These are phyloP conservation scores for Spraguea lophii DNA, from an alignment of 371 early-diverging fungal genomes.

Conservation along the genomic window DNA sequence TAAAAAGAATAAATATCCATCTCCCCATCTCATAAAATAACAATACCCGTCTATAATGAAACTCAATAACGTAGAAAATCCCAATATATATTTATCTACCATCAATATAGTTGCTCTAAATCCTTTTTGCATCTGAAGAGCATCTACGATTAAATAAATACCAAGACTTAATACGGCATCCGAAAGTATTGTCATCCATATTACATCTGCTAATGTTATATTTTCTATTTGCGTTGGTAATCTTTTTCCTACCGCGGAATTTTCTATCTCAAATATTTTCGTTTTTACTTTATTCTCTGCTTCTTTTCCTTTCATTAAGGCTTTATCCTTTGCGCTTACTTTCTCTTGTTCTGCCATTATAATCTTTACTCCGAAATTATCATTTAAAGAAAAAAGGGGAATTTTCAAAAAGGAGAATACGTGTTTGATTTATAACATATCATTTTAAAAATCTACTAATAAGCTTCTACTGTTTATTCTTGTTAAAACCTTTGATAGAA, in stretches of 20 bases:
- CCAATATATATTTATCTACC: not conserved
- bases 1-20: not conserved
- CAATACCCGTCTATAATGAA: not conserved
- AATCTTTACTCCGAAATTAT: too few relatives aligned
- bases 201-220: constrained; percentile 13
- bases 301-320: not conserved
- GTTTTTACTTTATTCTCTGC: not conserved
- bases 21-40: not conserved
- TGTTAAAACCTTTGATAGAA: too few relatives aligned
- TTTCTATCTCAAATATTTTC: not conserved
- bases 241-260: constrained; percentile 7
- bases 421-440: too few relatives aligned
- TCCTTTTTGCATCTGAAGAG: not conserved
- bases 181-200: constrained; percentile 11
- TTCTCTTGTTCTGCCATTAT: not conserved
- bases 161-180: constrained; percentile 1
- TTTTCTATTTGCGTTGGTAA: constrained; percentile 18
- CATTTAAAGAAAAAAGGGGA: too few relatives aligned
- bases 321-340: not conserved
- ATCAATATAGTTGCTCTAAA: not conserved
- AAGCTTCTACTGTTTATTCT: too few relatives aligned
- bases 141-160: constrained; percentile 2
- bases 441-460: too few relatives aligned
- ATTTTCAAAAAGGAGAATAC: too few relatives aligned
- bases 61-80: not conserved